Base-by-base conservation (phyloP, 2,329 filamentous ascomycete genomes). In the Fusarium sacchari region DNA sequence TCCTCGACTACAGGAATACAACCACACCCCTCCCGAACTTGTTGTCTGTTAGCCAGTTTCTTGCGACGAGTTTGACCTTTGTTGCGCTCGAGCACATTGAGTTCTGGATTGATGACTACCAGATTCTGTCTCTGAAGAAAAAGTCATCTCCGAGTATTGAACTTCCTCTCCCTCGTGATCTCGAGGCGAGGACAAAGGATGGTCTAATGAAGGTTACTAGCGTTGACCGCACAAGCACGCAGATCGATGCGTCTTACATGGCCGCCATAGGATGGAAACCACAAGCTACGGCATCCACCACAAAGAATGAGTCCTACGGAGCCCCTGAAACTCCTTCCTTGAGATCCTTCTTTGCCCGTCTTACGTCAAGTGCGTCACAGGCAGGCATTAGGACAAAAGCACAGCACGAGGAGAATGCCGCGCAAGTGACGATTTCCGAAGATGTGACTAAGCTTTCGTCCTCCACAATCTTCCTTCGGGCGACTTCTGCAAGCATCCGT, bases 1-100 rank as follows among this genome's bases (percentile, higher is more conserved):
- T 98, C 52, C 88, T 99, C 52, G 95, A 98, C 80, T 98, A 98
- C 82, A 90, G 96, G 79, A 98, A 97, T 80, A 90, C 90, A 36
- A 95, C 93, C 1, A 96, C 95, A 2, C 94, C 95, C 4, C 84
- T 98, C 55, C 96, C 97, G 7, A 94, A 94, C 69, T 85, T 99
- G 14, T 86, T 97, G 32, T 95, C 94, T 4, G 88, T 99, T 60
- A 92, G 93, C 79, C 95, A 98, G 82, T 99, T 99, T 76, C 85
- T 99, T 55, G 94, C 95, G 8, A 98, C 95, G 12, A 98, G 96
- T 84, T 85, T 99, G 81, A 98, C 96, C 0, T 99, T 99, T 84
- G 96, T 99, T 67, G 93, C 94, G 1, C 86, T 99, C 30, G 89
- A 97, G 79, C 89, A 88, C 63, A 94, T 99, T 69, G 95, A 98